Evolutionary conservation across 176 grass and related monocot genomes (phyloP), one percentile per base, ranked within the genome.

Genomic region (Saccharum officinarum): DNA sequence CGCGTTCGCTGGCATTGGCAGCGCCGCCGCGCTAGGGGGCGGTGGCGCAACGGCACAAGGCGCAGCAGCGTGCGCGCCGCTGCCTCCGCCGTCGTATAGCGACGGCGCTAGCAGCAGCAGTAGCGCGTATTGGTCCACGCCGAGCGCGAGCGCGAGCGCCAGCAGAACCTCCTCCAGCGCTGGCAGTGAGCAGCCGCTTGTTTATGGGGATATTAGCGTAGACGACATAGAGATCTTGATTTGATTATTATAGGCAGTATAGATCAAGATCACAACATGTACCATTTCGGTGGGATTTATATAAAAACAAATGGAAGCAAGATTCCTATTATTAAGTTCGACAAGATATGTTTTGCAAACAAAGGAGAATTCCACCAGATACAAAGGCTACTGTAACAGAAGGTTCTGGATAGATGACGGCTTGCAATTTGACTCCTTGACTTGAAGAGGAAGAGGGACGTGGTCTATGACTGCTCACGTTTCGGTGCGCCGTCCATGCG

Each of bases 221-320:
- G 76, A 91, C 10, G 92, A 94, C 63, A 82, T 89, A 5, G 90
- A 94, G 72, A 94, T 91, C 41, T 79, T 89, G 77, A 88, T 90
- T 63, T 92, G 68, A 67, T 26, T 8, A 26, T 63, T 63, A 61
- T 10, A 60, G 47, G 8, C 16, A 26, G 65, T 17, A 68, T 14
- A 10, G 1, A 72, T 45, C 4, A 15, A 45, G 4, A 26, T 15
- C 1, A 50, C 46, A 6, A 52, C 39, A 45, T 26, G 40, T 72
- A 45, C 11, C 22, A 14, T 2, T 14, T 23, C 5, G 39, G 22
- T 23, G 34, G 6, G 52, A 22, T 9, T 7, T 36, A 1, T 20
- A 67, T 18, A 34, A 8, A 8, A 67, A 34, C 50, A 31, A 15
- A 67, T 18, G 16, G 31, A 10, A 1, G 1, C 0, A 34, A 17